Evolutionary conservation across 306 rosid species (phyloP), one percentile per base, ranked within the genome.

Genomic region (Abrus pulchellus): DNA sequence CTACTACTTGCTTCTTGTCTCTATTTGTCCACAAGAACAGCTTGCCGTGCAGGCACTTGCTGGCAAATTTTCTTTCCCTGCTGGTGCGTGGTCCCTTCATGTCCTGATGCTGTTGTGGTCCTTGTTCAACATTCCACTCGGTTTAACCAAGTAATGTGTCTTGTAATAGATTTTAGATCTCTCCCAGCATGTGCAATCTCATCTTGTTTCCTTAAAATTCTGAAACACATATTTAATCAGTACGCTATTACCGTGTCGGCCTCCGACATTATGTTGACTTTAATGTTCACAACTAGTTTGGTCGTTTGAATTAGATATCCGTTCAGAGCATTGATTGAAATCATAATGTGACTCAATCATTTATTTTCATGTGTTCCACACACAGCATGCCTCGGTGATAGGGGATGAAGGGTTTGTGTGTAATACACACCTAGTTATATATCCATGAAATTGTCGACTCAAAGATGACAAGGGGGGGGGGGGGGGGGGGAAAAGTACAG

Each of bases 21-120:
- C 54, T 80, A 29, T 52, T 68, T 75, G 73, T 73, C 59, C 40
- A 64, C 27, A 40, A 64, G 33, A 59, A 38, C 76, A 69, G 68
- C 76, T 62, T 55, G 63, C 61, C 62, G 84, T 72, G 71, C 78
- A 68, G 52, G 71, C 76, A 82, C 79, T 52, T 86, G 40, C 80
- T 78, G 80, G 76, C 68, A 44, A 77, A 27, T 62, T 75, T 76
- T 30, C 54, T 61, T 69, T 72, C 40, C 80, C 11, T 70, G 53
- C 67, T 14, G 14, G 33, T 67, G 14, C 29, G 80, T 68, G 68
- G 85, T 77, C 88, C 84, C 84, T 76, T 30, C 57, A 48, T 74
- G 83, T 76, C 79, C 56, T 67, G 62, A 68, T 53, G 75, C 3
- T 74, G 66, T 27, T 69, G 85, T 86, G 85, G 86, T 79, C 89